Evolutionary conservation across 2,329 filamentous ascomycete genomes (phyloP), one percentile per base, ranked within the genome.

Genomic region (Phyllosticta citriasiana): DNA sequence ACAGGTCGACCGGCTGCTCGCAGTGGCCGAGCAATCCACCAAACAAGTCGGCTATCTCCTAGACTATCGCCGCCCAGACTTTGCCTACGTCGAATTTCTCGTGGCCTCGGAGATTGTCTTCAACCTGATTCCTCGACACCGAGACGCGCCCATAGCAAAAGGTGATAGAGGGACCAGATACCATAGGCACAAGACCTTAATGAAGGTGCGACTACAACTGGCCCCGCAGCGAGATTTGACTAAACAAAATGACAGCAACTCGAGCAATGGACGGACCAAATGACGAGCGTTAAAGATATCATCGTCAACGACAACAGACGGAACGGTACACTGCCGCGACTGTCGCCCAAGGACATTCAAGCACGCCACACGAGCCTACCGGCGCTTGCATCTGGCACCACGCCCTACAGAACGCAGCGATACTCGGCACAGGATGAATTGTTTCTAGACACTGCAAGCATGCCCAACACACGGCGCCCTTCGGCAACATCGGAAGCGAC

Each of bases 21-120:
- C 72, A 6, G 64, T 67, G 8, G 79, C 79, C 50, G 73, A 75
- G 35, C 66, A 66, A 10, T 73, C 75, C 59, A 72, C 79, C 62
- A 71, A 67, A 50, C 71, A 72, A 54, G 87, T 89, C 47, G 82
- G 85, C 64, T 82, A 81, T 58, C 78, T 80, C 61, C 67, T 85
- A 62, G 65, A 83, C 63, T 87, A 88, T 74, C 78, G 83, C 26
- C 80, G 85, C 40, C 84, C 86, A 4, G 91, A 94, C 69, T 74
- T 85, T 47, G 92, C 92, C 2, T 87, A 96, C 60, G 84, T 88
- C 65, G 89, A 96, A 64, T 97, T 93, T 70, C 82, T 97, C 62
- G 84, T 87, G 64, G 89, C 92, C 10, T 91, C 83, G 63, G 86
- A 91, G 62, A 88, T 97, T 60, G 83, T 88, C 14, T 81, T 91